Base-by-base conservation (phyloP, 257 asterid species). In the Petrea volubilis region DNA sequence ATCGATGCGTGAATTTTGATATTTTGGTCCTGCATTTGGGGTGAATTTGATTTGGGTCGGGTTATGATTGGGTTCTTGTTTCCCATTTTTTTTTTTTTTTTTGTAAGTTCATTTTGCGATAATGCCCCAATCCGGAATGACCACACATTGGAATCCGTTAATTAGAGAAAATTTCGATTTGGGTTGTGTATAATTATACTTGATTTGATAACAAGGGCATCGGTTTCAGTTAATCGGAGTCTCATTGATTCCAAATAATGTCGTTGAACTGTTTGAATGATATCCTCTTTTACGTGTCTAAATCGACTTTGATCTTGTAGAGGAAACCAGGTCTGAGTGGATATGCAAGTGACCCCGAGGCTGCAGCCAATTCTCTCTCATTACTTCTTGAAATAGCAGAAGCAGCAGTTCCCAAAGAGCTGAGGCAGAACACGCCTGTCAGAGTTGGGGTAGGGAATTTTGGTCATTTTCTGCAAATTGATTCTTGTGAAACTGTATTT, bases 261-360 rank as follows among this genome's bases (percentile, higher is more conserved):
- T 72, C 36, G 25, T 6, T 15, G 49, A 33, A 28, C 17, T 15
- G 62, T 58, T 53, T 12, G 23, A 57, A 17, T 14, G 27, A 3
- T 53, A 9, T 74, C 15, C 58, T 61, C 1, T 49, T 71, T 67
- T 68, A 62, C 72, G 40, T 74, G 67, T 47, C 57, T 41, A 50
- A 15, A 60, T 58, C 61, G 64, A 70, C 66, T 81, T 80, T 59
- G 55, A 46, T 77, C 29, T 52, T 79, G 77, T 76, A 91, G 97
- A 83, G 40, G 64, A 75, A 77, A 64, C 96, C 90, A 8, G 97
- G 97, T 43, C 74, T 91, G 78, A 91, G 97, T 84, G 78, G 84
- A 40, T 81, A 82, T 71, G 90, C 84, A 24, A 74, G 60, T 18
- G 83, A 91, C 70, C 87, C 95, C 0, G 79, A 79, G 78, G 95